Evolutionary conservation across 83 land plant genomes (phyloP).

Genomic region (Isoetes engelmannii): DNA sequence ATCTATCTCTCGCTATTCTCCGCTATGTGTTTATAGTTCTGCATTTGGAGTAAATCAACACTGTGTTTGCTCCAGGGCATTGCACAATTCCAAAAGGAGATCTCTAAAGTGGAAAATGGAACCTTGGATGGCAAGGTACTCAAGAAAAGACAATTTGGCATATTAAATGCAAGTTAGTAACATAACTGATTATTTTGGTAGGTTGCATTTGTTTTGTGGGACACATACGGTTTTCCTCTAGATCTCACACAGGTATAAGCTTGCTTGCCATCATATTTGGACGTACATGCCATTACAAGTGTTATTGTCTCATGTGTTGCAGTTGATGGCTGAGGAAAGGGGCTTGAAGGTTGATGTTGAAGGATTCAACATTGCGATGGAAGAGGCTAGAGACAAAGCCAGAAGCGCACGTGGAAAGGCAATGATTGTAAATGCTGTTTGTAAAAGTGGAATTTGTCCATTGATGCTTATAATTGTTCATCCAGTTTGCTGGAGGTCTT

Average conservation of each 20-base stretch:
- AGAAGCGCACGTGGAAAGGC: constrained; percentile 79
- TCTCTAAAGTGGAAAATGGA: constrained; percentile 60
- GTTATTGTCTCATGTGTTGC: constrained; percentile 7
- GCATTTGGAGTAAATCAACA: not conserved
- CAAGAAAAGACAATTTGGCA: too few species aligned
- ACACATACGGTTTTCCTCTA: constrained; percentile 85
- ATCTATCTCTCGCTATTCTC: not conserved
- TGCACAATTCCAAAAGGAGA: constrained; percentile 86
- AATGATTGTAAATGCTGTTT: not conserved
- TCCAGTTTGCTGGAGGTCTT: constrained; percentile 51
- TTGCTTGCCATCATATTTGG: not conserved
- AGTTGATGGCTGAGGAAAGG: constrained; percentile 96
- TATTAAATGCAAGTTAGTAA: too few species aligned
- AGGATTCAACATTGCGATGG: constrained; percentile 72
- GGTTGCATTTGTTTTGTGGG: constrained; percentile 97
- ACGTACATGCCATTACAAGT: not conserved
- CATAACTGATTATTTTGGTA: constrained; percentile 25
- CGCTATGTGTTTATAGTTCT: not conserved
- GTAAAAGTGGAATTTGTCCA: not conserved
- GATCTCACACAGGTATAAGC: constrained; percentile 80
- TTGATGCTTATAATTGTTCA: not conserved
- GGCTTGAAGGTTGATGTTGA: constrained; percentile 66
- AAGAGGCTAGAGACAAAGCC: constrained; percentile 78
- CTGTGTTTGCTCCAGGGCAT: constrained; percentile 43
- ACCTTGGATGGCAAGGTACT: constrained; percentile 72